Base-by-base conservation (phyloP, 2,329 filamentous ascomycete species). In the Colletotrichum orchidophilum region DNA sequence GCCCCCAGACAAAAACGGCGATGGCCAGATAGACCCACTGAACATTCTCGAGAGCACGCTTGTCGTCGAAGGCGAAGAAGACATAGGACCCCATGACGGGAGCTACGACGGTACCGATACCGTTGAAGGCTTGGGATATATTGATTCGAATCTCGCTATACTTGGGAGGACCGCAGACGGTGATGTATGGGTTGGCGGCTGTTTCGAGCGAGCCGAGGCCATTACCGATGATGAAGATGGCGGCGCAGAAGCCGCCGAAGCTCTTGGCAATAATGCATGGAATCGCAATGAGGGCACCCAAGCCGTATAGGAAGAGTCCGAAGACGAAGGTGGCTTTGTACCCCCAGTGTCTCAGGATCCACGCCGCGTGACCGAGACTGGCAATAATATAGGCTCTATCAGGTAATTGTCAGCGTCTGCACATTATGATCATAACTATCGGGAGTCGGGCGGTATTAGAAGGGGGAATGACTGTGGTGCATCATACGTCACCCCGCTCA, bases 1-100 rank as follows among this genome's bases (percentile, higher is more conserved):
- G 85, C 2, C 89, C 76, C 74, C 90, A 89, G 35, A 94, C 93
- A 73, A 94, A 94, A 76, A 87, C 83, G 3, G 91, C 92, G 71
- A 95, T 93, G 57, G 90, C 88, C 4, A 94, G 87, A 75, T 95
- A 95, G 0, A 94, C 91, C 89, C 91, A 95, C 80, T 95, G 92
- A 1, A 95, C 93, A 66, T 91, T 90, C 74, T 86, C 85, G 3
- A 94, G 83, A 27, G 81, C 84, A 29, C 62, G 59, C 76, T 91
- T 90, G 12, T 71, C 64, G 53, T 59, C 65, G 24, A 71, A 71
- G 33, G 66, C 61, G 82, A 95, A 95, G 81, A 95, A 93, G 67
- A 92, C 91, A 71, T 91, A 91, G 1, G 91, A 92, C 53, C 91
- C 93, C 9, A 95, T 84, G 0, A 94, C 88, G 1, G 93, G 93